Percentiles rank a stretch among this genome's conserved stretches.
phyloP scores from a whole-genome alignment of 2,329 filamentous ascomycete genomes.

The Aureobasidium sp. region DNA sequence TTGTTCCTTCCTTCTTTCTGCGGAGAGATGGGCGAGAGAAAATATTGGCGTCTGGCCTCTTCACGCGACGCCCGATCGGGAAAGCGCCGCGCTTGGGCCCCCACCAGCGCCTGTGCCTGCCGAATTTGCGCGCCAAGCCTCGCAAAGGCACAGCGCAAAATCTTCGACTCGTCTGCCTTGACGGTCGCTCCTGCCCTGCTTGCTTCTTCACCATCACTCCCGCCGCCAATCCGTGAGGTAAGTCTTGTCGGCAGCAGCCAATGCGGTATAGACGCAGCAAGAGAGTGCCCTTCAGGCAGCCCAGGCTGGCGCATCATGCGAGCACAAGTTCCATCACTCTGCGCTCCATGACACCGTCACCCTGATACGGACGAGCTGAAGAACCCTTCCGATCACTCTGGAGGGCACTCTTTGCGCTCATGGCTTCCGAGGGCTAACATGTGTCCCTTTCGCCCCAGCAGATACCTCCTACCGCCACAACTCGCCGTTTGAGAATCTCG shows the following conservation, averaged over 20 bases:
- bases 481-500: slow-evolving; percentile 74
- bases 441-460: slow-evolving; percentile 29
- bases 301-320: slow-evolving; percentile 39
- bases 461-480: slow-evolving; percentile 53
- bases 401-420: slow-evolving; percentile 63
- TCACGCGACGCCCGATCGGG: background rate
- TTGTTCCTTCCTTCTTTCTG: slow-evolving; percentile 10
- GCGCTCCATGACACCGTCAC: slow-evolving; percentile 40
- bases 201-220: slow-evolving; percentile 13
- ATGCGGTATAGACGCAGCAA: slow-evolving; percentile 17
- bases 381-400: slow-evolving; percentile 49
- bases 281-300: slow-evolving; percentile 47
- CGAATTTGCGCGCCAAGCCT: slow-evolving; percentile 11
- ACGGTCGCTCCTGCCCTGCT: background rate
- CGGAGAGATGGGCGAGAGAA: background rate
- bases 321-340: slow-evolving; percentile 18
- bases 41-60: slow-evolving; percentile 13
- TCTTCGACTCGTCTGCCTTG: slow-evolving; percentile 16
- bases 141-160: too few species aligned
- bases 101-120: slow-evolving; percentile 3
- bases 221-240: slow-evolving; percentile 28
- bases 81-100: slow-evolving; percentile 12
- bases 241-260: slow-evolving; percentile 21
- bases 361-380: slow-evolving; percentile 54
- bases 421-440: slow-evolving; percentile 59